Conservation (phyloP, 192 early-diverging fungal genomes). For the Coemansia sp. region DNA sequence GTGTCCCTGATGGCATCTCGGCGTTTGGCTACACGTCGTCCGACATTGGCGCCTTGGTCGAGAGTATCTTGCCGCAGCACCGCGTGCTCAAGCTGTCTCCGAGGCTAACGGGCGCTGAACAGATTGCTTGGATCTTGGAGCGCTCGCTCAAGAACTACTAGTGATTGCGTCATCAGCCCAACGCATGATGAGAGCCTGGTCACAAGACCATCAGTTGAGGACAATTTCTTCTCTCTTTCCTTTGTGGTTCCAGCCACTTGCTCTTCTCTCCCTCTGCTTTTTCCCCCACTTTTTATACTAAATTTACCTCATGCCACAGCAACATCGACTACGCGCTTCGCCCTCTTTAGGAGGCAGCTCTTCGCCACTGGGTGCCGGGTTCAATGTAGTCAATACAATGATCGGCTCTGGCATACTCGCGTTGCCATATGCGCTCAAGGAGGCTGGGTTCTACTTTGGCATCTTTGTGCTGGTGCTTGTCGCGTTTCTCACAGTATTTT, state of each 20-base stretch:
- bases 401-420: conserved; percentile 69
- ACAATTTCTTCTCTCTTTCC: not conserved
- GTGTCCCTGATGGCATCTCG: conserved; percentile 78
- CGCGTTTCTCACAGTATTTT: conserved; percentile 48
- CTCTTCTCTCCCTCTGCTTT: not conserved
- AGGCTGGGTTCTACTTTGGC: conserved; percentile 62
- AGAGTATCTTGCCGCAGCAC: conserved; percentile 87
- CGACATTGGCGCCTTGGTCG: conserved; percentile 71
- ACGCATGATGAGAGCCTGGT: not conserved
- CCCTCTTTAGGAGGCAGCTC: conserved; percentile 3
- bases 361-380: conserved; percentile 45
- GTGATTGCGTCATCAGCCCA: not conserved
- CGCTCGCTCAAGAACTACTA: conserved; percentile 50
- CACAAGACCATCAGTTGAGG: not conserved
- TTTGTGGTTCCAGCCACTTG: not conserved
- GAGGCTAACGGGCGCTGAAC: conserved; percentile 41
- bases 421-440: conserved; percentile 62
- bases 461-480: conserved; percentile 51
- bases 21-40: conserved; percentile 72
- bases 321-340: not conserved
- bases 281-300: not conserved
- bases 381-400: conserved; percentile 68
- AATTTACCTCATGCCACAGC: not conserved
- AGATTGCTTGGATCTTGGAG: conserved; percentile 45
- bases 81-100: conserved; percentile 91